Percentiles rank a stretch among this genome's conserved stretches.
Evolutionary conservation across 73 alveolate genomes (phyloP).

Genomic region (Stentor roeselii): DNA sequence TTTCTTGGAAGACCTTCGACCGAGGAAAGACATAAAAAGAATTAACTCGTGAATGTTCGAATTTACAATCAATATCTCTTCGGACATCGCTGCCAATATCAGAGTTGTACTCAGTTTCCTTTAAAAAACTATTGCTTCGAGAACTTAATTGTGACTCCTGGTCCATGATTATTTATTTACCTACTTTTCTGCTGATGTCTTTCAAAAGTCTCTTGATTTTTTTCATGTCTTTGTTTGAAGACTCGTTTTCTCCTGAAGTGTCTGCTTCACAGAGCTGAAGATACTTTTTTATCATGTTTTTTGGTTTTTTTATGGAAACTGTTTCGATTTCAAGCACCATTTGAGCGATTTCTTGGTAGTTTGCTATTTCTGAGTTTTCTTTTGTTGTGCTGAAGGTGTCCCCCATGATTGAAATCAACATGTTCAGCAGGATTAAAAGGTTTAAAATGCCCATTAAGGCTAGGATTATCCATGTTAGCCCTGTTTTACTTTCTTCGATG

Average conservation of each 20-base stretch:
- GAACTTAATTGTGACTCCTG: too few species aligned
- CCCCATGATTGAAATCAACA: constrained; percentile 19
- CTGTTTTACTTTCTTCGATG: background rate
- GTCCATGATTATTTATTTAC: too few species aligned
- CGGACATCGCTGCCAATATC: too few species aligned
- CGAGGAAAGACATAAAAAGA: too few species aligned
- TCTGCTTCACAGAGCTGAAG: background rate
- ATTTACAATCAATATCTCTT: too few species aligned
- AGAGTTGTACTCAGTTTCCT: too few species aligned
- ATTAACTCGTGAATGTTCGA: too few species aligned
- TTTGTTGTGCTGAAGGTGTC: background rate
- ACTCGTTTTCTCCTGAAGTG: background rate
- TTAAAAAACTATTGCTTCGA: too few species aligned
- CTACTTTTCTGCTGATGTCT: background rate
- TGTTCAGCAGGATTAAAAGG: background rate
- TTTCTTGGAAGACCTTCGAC: too few species aligned
- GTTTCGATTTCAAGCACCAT: constrained; percentile 7
- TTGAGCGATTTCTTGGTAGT: background rate
- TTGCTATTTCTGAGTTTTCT: constrained; percentile 13
- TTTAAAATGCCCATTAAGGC: background rate
- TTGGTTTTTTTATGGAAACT: background rate
- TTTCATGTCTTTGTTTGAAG: background rate
- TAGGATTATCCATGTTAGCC: background rate
- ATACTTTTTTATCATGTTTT: background rate
- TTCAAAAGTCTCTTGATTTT: background rate